Base-by-base conservation (phyloP, 1,284 basidiomycete genomes). In the Puccinia horiana region DNA sequence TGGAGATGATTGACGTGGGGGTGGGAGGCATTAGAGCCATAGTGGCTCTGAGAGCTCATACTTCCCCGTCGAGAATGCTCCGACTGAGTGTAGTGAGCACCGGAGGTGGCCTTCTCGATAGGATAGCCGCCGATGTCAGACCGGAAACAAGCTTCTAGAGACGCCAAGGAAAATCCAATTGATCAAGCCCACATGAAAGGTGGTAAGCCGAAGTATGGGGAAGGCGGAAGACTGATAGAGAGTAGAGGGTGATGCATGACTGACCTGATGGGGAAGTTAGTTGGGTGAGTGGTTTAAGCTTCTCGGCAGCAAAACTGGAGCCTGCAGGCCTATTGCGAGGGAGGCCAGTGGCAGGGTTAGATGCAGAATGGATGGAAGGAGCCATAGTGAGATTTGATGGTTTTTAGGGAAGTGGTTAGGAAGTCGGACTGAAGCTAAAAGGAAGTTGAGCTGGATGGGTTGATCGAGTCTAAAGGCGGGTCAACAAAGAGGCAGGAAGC, bases 241-340 rank as follows among this genome's bases (percentile, higher is more conserved):
- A 37, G 32, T 26, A 65, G 12, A 26, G 16, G 65, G n/a, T 29
- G 26, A 56, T 16, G 63, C 54, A 61, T 6, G 54, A 37, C 56
- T 3, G 5, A 77, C 77, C 77, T 70, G 77, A 58, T 42, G 70
- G 37, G 18, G 69, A 54, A 42, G 47, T 65, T 18, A 81, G 70
- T 81, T 74, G 79, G 35, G 79, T 81, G 6, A 81, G 54, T 23
- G 79, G 79, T 65, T 73, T 81, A 26, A 81, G 56, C 58, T 72
- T 81, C 18, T 52, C 54, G 26, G 32, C 32, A 9, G 49, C 79
- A 65, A 81, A 81, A 26, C 70, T 74, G 14, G 49, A 58, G 49
- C 67, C 42, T 20, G 35, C 32, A 32, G 32, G 79, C 18, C 58
- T 72, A 14, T 5, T 14, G 37, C 47, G 69, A 52, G 69, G 44